phyloP scores from a whole-genome alignment of 1,284 basidiomycete species.

The Microbotryum saponariae region DNA sequence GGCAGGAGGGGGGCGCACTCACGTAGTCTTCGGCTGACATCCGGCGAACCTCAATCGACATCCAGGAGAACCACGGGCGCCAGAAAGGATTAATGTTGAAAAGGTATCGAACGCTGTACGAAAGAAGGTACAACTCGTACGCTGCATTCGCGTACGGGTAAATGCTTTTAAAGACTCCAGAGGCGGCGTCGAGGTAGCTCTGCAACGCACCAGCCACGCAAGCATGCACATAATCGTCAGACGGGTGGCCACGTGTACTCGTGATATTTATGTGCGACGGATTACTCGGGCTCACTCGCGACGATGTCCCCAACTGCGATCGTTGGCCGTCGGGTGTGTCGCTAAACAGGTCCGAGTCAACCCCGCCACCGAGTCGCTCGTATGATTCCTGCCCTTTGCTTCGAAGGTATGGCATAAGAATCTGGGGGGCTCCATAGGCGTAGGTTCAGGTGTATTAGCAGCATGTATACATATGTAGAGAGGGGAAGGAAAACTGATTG shows the following conservation, averaged over 20 bases:
- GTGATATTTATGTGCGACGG: no score
- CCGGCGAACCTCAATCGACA: slow-evolving; percentile 72
- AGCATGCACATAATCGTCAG: no score
- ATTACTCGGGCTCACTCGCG: no score
- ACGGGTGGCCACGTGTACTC: no score
- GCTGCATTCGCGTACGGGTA: slow-evolving; percentile 76
- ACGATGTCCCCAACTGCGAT: neutral
- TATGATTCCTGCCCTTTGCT: slow-evolving; percentile 84
- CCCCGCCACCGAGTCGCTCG: slow-evolving; percentile 77
- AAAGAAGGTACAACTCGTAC: slow-evolving; percentile 73
- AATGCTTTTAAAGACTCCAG: slow-evolving; percentile 33
- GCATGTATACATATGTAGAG: no score
- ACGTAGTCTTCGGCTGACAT: slow-evolving; percentile 61
- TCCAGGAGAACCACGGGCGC: slow-evolving; percentile 81
- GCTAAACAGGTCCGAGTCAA: slow-evolving; percentile 43
- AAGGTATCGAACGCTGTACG: slow-evolving; percentile 80
- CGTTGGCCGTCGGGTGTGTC: neutral
- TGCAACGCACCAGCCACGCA: no score
- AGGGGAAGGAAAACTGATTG: neutral
- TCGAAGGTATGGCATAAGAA: slow-evolving; percentile 80
- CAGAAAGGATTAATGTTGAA: slow-evolving; percentile 82
- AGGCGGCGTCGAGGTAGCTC: neutral
- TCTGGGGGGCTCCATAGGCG: slow-evolving; percentile 45
- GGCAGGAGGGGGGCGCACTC: neutral
- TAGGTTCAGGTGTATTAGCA: slow-evolving; percentile 17